These are phyloP conservation scores for Umbilicus rupestris DNA, from an alignment of 164 flowering plant species.

Conservation along the genomic window DNA sequence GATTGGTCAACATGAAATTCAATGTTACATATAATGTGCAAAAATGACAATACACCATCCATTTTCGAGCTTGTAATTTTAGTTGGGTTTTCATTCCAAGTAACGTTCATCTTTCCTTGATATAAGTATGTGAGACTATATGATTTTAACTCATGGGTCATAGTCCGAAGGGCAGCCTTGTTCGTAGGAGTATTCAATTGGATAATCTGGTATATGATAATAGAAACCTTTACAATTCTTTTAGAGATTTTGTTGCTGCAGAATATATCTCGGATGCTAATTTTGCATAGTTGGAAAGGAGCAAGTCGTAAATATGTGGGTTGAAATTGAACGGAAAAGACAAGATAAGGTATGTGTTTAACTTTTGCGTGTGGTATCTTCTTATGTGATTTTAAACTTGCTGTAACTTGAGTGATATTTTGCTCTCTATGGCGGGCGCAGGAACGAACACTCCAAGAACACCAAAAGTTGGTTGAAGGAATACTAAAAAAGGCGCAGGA, in stretches of 20 bases:
- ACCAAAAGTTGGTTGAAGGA: constrained; percentile 48
- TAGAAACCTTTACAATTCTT: background rate
- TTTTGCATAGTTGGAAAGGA: constrained; percentile 73
- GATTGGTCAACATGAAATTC: too few relatives aligned
- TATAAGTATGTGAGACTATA: too few relatives aligned
- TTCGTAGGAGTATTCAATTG: too few relatives aligned
- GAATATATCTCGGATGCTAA: background rate
- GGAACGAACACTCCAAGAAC: constrained; percentile 73
- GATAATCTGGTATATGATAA: too few relatives aligned
- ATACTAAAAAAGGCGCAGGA: constrained; percentile 52
- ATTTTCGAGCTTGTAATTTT: too few relatives aligned
- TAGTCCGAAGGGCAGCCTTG: too few relatives aligned
- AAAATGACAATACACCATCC: too few relatives aligned
- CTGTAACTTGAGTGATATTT: background rate
- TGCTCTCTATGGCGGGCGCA: constrained; percentile 16
- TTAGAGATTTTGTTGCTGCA: background rate
- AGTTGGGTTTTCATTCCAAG: too few relatives aligned
- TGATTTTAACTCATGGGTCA: too few relatives aligned
- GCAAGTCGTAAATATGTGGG: constrained; percentile 34
- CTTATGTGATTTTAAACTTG: background rate
- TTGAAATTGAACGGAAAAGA: constrained; percentile 45
- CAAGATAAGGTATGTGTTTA: constrained; percentile 58
- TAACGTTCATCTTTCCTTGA: too few relatives aligned
- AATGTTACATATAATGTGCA: too few relatives aligned
- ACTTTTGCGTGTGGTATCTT: background rate